Conservation (phyloP, 129 eudicot genomes). For the Oenanthe sinensis region DNA sequence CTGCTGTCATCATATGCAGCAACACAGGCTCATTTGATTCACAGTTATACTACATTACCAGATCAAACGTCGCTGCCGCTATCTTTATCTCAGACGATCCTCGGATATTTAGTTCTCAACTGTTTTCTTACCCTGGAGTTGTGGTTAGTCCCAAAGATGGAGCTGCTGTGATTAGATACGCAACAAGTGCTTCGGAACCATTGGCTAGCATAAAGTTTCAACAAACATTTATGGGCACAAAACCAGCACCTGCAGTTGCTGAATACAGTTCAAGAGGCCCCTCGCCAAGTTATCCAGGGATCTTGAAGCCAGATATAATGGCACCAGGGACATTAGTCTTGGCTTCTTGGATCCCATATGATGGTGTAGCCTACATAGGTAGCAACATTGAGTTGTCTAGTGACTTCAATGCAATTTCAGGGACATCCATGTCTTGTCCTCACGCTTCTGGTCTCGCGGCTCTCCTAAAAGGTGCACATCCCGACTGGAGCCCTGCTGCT, state of each 20-base stretch:
- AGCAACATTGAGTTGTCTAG: background rate
- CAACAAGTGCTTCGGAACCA: background rate
- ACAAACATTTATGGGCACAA: conserved; percentile 1
- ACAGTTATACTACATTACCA: background rate
- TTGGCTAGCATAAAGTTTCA: conserved; percentile 7
- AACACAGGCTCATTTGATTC: background rate
- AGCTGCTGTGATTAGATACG: background rate
- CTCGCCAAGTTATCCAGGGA: background rate
- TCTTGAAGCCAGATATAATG: conserved; percentile 41
- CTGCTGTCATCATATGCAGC: background rate
- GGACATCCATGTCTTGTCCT: conserved; percentile 46
- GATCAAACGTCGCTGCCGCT: conserved; percentile 1
- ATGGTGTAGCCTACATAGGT: background rate
- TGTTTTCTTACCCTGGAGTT: conserved; percentile 9
- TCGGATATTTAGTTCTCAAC: background rate
- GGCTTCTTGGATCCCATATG: conserved; percentile 32
- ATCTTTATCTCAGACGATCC: conserved; percentile 1
- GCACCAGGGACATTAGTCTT: conserved; percentile 38
- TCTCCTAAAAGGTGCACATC: conserved; percentile 33
- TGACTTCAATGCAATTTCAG: conserved; percentile 3
- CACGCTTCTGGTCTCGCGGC: conserved; percentile 35
- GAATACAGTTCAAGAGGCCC: conserved; percentile 3
- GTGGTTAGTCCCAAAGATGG: conserved; percentile 1
- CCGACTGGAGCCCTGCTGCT: conserved; percentile 38
- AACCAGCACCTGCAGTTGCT: conserved; percentile 7